Conservation (phyloP, 257 asterid species). For the Galeopsis tetrahit region DNA sequence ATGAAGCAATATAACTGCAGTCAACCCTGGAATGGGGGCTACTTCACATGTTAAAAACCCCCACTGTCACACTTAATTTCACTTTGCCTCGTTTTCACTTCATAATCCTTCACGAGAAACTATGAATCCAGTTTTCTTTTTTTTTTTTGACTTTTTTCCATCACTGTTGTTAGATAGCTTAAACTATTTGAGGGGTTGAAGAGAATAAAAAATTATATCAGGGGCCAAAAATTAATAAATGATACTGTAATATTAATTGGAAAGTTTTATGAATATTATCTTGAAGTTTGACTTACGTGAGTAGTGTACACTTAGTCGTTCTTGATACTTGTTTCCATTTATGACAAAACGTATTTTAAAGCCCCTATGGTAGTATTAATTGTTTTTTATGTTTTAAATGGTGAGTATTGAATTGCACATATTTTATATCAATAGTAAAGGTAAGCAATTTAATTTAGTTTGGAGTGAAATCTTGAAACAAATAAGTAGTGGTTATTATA, state of each 20-base stretch:
- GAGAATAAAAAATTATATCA: too few species aligned
- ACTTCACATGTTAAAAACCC: slow-evolving; percentile 39
- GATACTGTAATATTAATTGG: background rate
- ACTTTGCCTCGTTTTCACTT: slow-evolving; percentile 36
- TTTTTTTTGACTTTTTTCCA: background rate
- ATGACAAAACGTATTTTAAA: background rate
- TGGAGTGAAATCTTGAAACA: slow-evolving; percentile 4
- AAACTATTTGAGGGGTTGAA: too few species aligned
- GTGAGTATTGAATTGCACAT: background rate
- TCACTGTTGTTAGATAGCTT: background rate
- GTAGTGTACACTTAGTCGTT: slow-evolving; percentile 2
- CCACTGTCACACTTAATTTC: slow-evolving; percentile 32
- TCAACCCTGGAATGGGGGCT: slow-evolving; percentile 32
- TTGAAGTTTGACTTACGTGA: background rate
- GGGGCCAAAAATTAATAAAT: background rate
- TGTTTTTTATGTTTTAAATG: too few species aligned
- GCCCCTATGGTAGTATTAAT: background rate
- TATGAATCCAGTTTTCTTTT: background rate
- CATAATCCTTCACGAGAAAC: slow-evolving; percentile 32
- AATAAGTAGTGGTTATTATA: background rate
- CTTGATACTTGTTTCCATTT: background rate
- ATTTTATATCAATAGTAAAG: background rate
- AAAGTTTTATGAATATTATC: background rate
- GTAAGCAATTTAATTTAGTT: background rate
- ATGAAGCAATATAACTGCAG: slow-evolving; percentile 24